A percentile compares a stretch with the other conserved stretches of the same genome.
These are phyloP conservation scores for Penicillium sp. DNA, from an alignment of 2,329 filamentous ascomycete species.

Conservation along the genomic window DNA sequence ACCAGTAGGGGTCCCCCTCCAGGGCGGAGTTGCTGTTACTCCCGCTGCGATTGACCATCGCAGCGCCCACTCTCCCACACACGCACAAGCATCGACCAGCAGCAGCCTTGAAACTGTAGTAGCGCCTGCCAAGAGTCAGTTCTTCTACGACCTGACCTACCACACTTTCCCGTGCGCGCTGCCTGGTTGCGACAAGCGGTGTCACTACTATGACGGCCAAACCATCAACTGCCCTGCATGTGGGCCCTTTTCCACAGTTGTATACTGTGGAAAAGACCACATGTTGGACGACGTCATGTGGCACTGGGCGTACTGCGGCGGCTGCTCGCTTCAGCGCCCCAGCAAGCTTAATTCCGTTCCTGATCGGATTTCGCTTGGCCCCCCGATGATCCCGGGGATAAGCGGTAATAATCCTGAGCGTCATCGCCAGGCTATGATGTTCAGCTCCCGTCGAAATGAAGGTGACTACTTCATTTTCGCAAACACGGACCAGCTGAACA, in stretches of 20 bases:
- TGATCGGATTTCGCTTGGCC: constrained; percentile 13
- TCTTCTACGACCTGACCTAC: constrained; percentile 46
- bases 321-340: constrained; percentile 18
- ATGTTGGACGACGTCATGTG: constrained; percentile 32
- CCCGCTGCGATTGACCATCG: not conserved
- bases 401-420: constrained; percentile 34
- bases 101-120: not conserved
- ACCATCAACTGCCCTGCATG: constrained; percentile 39
- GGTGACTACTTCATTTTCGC: constrained; percentile 39
- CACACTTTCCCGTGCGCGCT: constrained; percentile 43
- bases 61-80: not conserved
- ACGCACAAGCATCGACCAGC: not conserved
- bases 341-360: constrained; percentile 23
- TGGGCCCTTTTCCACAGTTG: constrained; percentile 36
- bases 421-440: constrained; percentile 34
- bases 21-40: not conserved
- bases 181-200: constrained; percentile 27
- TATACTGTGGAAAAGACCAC: constrained; percentile 39
- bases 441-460: constrained; percentile 13
- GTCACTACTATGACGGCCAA: constrained; percentile 29
- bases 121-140: constrained; percentile 5
- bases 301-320: constrained; percentile 33
- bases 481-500: constrained; percentile 22
- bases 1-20: no score
- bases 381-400: constrained; percentile 27